Percentiles rank a stretch among this genome's conserved stretches.
Conservation (phyloP, 129 eudicot species). For the Flaveria sonorensis region DNA sequence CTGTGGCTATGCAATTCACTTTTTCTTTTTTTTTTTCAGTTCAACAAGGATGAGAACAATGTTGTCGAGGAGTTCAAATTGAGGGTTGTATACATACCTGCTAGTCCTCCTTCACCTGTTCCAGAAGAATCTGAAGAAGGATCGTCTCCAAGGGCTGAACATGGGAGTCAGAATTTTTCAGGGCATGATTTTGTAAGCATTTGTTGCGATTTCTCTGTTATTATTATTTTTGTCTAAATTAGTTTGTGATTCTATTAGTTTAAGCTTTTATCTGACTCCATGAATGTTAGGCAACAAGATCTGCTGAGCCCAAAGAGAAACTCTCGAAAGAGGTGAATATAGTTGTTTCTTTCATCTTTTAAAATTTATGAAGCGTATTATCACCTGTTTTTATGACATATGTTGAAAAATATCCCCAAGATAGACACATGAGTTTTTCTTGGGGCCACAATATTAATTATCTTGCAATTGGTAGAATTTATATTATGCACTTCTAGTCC, state of each 20-base stretch:
- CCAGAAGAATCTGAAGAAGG: conserved; percentile 98
- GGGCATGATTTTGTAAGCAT: conserved; percentile 66
- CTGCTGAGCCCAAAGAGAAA: conserved; percentile 50
- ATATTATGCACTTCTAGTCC: conserved; percentile 1
- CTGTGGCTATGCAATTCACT: background rate
- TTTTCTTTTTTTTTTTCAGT: conserved; percentile 40
- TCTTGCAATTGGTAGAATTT: background rate
- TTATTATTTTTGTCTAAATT: background rate
- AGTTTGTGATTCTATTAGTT: background rate
- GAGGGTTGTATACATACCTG: conserved; percentile 84
- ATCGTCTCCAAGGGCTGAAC: conserved; percentile 69
- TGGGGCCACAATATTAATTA: background rate
- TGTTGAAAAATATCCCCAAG: background rate
- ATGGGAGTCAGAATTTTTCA: conserved; percentile 53
- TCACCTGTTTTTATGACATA: background rate
- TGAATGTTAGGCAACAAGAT: conserved; percentile 55
- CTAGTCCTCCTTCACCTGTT: conserved; percentile 96
- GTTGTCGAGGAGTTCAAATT: conserved; percentile 77
- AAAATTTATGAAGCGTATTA: background rate
- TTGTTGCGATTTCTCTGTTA: background rate
- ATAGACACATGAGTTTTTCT: background rate
- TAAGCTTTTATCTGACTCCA: background rate
- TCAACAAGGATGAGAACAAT: conserved; percentile 69
- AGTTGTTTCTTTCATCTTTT: conserved; percentile 12
- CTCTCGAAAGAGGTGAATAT: conserved; percentile 61